These are phyloP conservation scores for Aristolochia californica DNA, from an alignment of 164 flowering plant species.

Conservation along the genomic window DNA sequence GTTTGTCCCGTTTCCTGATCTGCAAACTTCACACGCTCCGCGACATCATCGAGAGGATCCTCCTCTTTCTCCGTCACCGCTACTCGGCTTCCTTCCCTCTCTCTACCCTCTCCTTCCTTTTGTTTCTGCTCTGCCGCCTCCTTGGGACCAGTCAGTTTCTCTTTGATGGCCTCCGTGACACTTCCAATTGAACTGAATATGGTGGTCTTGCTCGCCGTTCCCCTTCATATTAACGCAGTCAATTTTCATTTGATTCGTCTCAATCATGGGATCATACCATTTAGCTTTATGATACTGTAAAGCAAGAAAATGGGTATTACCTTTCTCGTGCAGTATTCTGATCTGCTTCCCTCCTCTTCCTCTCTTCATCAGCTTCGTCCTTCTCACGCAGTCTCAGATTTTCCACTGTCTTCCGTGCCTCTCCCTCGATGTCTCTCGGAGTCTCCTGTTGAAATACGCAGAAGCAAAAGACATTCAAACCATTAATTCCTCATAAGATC, in stretches of 20 bases:
- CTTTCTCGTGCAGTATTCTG: slow-evolving; percentile 10
- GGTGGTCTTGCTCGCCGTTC: slow-evolving; percentile 10
- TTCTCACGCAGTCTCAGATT: slow-evolving; percentile 29
- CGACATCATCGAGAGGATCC: slow-evolving; percentile 6
- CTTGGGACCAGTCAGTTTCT: slow-evolving; percentile 19
- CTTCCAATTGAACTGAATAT: slow-evolving; percentile 20
- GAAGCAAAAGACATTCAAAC: too few relatives aligned
- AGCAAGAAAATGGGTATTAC: slow-evolving; percentile 8
- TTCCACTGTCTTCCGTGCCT: slow-evolving; percentile 39
- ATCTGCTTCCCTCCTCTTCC: neutral
- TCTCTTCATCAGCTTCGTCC: slow-evolving; percentile 14
- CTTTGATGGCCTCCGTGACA: slow-evolving; percentile 27
- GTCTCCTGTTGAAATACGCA: slow-evolving; percentile 30
- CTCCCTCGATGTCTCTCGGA: slow-evolving; percentile 30
- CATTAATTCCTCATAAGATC: too few relatives aligned
- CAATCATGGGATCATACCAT: too few relatives aligned
- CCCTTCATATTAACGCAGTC: slow-evolving; percentile 12
- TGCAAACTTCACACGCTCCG: slow-evolving; percentile 24
- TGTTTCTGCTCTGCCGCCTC: slow-evolving; percentile 14
- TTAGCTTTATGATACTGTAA: too few relatives aligned
- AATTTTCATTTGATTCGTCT: too few relatives aligned
- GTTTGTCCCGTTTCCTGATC: slow-evolving; percentile 39
- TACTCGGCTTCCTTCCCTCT: neutral
- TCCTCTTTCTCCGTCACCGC: neutral
- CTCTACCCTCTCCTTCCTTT: neutral